Conservation (phyloP, 192 early-diverging fungal genomes). For the Dissophora globulifera region DNA sequence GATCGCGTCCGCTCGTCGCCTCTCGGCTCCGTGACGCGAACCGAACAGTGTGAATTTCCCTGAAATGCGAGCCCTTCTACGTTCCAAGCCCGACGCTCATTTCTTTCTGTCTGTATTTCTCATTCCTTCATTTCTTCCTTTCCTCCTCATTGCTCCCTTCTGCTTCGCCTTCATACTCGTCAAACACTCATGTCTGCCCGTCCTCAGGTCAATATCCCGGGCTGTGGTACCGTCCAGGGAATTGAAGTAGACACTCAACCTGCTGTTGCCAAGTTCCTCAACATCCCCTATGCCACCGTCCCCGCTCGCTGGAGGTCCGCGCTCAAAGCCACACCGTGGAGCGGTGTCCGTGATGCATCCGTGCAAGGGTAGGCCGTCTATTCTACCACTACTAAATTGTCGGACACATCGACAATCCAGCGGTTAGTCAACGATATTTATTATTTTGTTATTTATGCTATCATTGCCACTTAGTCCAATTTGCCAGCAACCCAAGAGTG, state of each 20-base stretch:
- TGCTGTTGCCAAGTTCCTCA: constrained; percentile 32
- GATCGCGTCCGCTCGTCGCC: too few species aligned
- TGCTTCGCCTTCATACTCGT: not conserved
- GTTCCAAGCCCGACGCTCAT: not conserved
- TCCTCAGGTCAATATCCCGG: constrained; percentile 29
- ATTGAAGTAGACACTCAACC: constrained; percentile 18
- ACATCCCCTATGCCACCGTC: constrained; percentile 50
- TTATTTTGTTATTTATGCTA: not conserved
- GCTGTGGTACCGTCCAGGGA: constrained; percentile 26
- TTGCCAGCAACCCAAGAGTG: constrained; percentile 23
- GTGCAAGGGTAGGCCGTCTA: constrained; percentile 28
- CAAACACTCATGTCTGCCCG: constrained; percentile 7
- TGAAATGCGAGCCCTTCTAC: not conserved
- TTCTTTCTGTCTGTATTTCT: not conserved
- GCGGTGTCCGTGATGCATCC: constrained; percentile 34
- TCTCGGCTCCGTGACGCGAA: too few species aligned
- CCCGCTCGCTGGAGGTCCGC: constrained; percentile 46
- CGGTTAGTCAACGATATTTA: too few species aligned
- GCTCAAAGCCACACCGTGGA: constrained; percentile 26
- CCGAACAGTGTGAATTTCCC: too few species aligned
- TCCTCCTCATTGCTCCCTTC: not conserved
- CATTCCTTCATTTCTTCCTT: not conserved
- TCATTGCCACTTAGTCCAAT: constrained; percentile 14
- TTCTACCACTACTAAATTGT: too few species aligned
- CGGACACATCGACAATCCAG: too few species aligned